These are phyloP conservation scores for Penicillium crystallinum DNA, from an alignment of 495 filamentous ascomycete genomes.

Conservation along the genomic window DNA sequence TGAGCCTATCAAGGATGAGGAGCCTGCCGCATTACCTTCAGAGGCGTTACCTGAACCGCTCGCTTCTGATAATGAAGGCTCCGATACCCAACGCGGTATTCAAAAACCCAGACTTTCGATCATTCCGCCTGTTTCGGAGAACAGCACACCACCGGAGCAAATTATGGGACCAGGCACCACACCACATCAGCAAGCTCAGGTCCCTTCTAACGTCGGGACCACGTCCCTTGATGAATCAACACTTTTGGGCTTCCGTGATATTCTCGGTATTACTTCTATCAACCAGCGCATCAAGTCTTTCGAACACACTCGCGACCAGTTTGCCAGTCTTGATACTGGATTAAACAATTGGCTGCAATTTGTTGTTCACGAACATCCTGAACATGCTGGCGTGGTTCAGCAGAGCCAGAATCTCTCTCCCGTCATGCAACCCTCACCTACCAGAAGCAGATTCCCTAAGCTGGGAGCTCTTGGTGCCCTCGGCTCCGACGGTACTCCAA, in stretches of 20 bases:
- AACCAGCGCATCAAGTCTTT: constrained; percentile 64
- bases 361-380: constrained; percentile 45
- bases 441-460: constrained; percentile 47
- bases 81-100: constrained; percentile 4
- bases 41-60: constrained; percentile 18
- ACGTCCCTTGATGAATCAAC: constrained; percentile 31
- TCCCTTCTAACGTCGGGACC: background rate
- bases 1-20: constrained; percentile 11
- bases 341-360: constrained; percentile 65
- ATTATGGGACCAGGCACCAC: constrained; percentile 7
- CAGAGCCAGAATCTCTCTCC: constrained; percentile 28
- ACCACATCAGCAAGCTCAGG: background rate
- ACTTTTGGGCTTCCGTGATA: constrained; percentile 62
- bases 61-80: constrained; percentile 9
- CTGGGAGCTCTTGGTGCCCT: constrained; percentile 31
- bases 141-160: constrained; percentile 16
- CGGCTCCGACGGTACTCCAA: constrained; percentile 36
- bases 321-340: constrained; percentile 66
- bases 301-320: constrained; percentile 63
- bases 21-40: background rate
- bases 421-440: constrained; percentile 27
- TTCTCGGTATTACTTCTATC: constrained; percentile 55
- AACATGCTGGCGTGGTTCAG: constrained; percentile 43
- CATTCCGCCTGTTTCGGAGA: constrained; percentile 18
- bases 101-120: constrained; percentile 25